Base-by-base conservation (phyloP, 2,329 filamentous ascomycete genomes). In the Aspergillus arachidicola region DNA sequence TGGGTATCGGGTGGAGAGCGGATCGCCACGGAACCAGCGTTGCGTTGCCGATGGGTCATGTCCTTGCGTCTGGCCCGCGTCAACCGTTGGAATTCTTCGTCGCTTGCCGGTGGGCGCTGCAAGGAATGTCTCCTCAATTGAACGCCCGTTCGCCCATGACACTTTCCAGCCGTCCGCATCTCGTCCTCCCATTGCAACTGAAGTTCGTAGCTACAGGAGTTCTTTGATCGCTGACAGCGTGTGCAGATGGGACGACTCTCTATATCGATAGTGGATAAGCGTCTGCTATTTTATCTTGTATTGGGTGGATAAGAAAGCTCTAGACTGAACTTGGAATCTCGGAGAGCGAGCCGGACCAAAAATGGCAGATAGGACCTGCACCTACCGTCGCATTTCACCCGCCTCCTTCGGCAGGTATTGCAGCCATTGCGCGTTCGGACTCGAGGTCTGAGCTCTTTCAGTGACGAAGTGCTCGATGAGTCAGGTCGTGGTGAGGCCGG, bases 311-410 rank as follows among this genome's bases (percentile, higher is more conserved):
- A 50, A 19, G 14, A 50, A 7, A 19, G 21, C 23, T 50, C 21
- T 50, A 50, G 14, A 50, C 21, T 26, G 23, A 50, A 50, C 46
- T 9, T 16, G 46, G 14, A 50, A 19, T 46, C 6, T 19, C 23
- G 23, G 46, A 30, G 16, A 50, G 16, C 46, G 9, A 28, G 7
- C 16, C 26, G 46, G 23, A 7, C 3, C 12, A 10, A 21, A 26
- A 30, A 50, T 19, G 26, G 21, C 1, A 28, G 12, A 10, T 16
- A 14, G 12, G 45, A 7, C 16, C 19, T 28, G 23, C 16, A 51
- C 59, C 34, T 45, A 61, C 59, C 59, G n/a, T 61, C 59, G 45
- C 59, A 61, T 30, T 61, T 57, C 21, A 61, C 53, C n/a, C 54
- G 59, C 57, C 59, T 57, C 34, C 59, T 54, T 14, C 59, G 59